Evolutionary conservation across 257 asterid genomes (phyloP), one percentile per base, ranked within the genome.

Genomic region (Galeopsis tetrahit): DNA sequence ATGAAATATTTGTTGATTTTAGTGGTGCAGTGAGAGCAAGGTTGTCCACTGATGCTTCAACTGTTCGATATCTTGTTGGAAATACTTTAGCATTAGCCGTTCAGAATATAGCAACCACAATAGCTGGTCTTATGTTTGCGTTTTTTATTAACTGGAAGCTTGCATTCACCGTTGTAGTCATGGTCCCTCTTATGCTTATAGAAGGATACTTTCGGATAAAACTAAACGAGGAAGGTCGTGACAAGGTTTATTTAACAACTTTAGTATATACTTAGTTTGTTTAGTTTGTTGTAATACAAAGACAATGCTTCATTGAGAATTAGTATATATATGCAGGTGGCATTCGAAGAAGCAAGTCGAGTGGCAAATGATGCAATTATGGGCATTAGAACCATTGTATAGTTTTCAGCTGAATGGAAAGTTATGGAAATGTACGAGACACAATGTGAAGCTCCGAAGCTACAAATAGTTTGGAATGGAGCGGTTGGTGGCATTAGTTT

Each of bases 11-110:
- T 70, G 43, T 72, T 15, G 48, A 14, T 52, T 55, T 38, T 80
- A 84, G 89, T 68, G 96, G 93, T 13, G 78, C 81, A 42, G 76
- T 89, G 48, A 82, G 96, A n/a, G 83, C 89, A 4, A 79, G 88
- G 62, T 84, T 89, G 21, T 85, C 90, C 2, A 33, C 63, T 2
- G 96, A 89, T 78, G 96, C 93, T 60, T 73, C 83, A 38, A 67
- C 81, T 5, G 68, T 83, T 14, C 36, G 83, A 60, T 79, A 58
- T 36, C 78, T 83, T 28, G 78, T 77, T 8, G 87, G 84, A 0
- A 85, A 83, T 69, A 69, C 82, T 5, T 63, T 80, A 13, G 84
- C 81, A 1, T 71, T 80, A 68, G 42, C 76, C 4, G 79, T 80
- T 9, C 87, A 83, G 36, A 81, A 83, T 36, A 43, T 72, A 46